These are phyloP conservation scores for Blastomyces gilchristii DNA, from an alignment of 2,329 filamentous ascomycete genomes.

Conservation along the genomic window DNA sequence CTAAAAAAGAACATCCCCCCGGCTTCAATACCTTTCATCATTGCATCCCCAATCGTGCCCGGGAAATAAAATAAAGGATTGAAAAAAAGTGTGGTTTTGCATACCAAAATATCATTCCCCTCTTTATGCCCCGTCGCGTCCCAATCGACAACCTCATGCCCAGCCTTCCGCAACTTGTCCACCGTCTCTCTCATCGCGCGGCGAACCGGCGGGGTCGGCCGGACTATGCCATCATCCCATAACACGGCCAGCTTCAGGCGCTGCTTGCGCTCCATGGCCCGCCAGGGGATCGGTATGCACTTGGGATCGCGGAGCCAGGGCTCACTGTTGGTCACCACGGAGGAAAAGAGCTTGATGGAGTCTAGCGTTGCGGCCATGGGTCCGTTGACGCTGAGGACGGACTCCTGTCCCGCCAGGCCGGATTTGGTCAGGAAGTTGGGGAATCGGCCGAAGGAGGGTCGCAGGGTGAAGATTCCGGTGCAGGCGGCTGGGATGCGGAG, in stretches of 20 bases:
- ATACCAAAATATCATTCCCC: constrained; percentile 33
- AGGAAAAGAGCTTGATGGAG: constrained; percentile 27
- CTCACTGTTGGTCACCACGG: constrained; percentile 25
- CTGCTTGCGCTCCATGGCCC: constrained; percentile 23
- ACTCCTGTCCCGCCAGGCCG: constrained; percentile 31
- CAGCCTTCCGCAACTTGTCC: constrained; percentile 26
- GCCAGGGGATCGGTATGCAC: constrained; percentile 31
- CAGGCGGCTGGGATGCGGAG: constrained; percentile 40
- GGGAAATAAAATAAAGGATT: background rate
- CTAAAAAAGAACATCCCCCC: background rate
- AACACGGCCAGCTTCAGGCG: constrained; percentile 31
- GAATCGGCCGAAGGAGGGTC: constrained; percentile 46
- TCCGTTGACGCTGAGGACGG: constrained; percentile 32
- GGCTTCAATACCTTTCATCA: background rate
- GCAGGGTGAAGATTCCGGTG: constrained; percentile 43
- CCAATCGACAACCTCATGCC: constrained; percentile 32
- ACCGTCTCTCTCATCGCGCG: constrained; percentile 28
- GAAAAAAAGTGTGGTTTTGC: constrained; percentile 16
- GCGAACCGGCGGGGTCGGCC: constrained; percentile 42
- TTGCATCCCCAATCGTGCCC: too few relatives aligned
- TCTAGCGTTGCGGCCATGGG: constrained; percentile 30
- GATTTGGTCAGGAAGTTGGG: constrained; percentile 46
- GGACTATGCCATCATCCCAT: constrained; percentile 39
- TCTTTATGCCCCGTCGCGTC: constrained; percentile 40
- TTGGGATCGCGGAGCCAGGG: constrained; percentile 34